These are phyloP conservation scores for Picochlorum sp. DNA, from an alignment of 139 green algal species.

Conservation along the genomic window DNA sequence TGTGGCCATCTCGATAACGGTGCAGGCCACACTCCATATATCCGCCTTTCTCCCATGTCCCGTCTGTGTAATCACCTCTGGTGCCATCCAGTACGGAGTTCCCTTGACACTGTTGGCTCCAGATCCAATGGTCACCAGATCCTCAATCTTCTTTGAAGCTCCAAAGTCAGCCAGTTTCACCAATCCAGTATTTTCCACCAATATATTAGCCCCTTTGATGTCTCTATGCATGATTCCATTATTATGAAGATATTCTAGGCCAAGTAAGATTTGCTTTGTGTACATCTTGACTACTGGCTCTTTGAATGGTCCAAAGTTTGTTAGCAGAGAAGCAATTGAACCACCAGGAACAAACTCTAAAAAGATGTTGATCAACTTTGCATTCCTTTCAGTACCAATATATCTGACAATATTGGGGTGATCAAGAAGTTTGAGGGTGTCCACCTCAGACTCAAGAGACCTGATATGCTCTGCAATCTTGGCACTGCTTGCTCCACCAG, in stretches of 20 bases:
- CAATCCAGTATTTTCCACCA: conserved; percentile 77
- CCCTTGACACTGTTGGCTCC: conserved; percentile 83
- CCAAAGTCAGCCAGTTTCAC: conserved; percentile 97
- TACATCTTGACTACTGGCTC: conserved; percentile 59
- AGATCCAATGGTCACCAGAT: conserved; percentile 75
- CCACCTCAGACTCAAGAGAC: conserved; percentile 77
- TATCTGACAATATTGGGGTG: conserved; percentile 94
- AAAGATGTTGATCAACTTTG: conserved; percentile 88
- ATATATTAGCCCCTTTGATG: conserved; percentile 95
- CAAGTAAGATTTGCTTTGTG: conserved; percentile 65
- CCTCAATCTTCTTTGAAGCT: conserved; percentile 83
- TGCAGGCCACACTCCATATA: conserved; percentile 94
- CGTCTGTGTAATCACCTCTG: conserved; percentile 87
- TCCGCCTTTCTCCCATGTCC: conserved; percentile 76
- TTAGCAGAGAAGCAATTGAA: conserved; percentile 81
- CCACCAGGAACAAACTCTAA: conserved; percentile 92
- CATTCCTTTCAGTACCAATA: conserved; percentile 70
- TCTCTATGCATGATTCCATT: conserved; percentile 86
- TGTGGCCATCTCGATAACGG: conserved; percentile 94
- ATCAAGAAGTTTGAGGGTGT: conserved; percentile 63
- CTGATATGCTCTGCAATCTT: conserved; percentile 45
- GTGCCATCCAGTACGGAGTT: conserved; percentile 98
- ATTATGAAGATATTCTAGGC: conserved; percentile 89
- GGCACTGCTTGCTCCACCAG: background rate
- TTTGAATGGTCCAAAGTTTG: conserved; percentile 69